phyloP scores from a whole-genome alignment of 2,329 filamentous ascomycete genomes.

The Myriangium duriaei region DNA sequence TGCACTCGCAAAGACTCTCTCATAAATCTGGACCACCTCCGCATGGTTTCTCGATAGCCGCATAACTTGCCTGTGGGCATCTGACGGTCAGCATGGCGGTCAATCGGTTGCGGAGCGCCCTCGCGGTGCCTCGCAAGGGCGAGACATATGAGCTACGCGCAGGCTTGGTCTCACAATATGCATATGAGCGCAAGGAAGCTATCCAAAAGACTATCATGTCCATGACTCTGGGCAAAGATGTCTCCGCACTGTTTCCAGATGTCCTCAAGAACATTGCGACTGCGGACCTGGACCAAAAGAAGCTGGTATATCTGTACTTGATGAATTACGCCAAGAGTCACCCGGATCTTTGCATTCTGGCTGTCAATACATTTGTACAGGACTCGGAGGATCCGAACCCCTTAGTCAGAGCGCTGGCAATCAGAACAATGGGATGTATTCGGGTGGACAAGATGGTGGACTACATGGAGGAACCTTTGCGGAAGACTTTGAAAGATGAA shows the following conservation, averaged over 20 bases:
- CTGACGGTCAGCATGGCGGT: conserved; percentile 58
- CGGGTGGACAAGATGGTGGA: conserved; percentile 99
- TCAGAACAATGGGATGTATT: conserved; percentile 97
- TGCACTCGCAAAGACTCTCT: no score
- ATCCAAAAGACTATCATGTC: conserved; percentile 99
- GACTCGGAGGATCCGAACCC: conserved; percentile 98
- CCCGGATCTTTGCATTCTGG: conserved; percentile 93
- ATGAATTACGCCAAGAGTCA: conserved; percentile 99
- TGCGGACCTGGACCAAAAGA: conserved; percentile 91
- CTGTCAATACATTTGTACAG: conserved; percentile 98
- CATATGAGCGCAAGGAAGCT: conserved; percentile 94
- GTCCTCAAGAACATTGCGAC: conserved; percentile 99
- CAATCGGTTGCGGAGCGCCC: conserved; percentile 88
- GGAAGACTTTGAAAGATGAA: conserved; percentile 93
- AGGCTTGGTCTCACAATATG: conserved; percentile 94
- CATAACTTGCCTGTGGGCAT: conserved; percentile 3
- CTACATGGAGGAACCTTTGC: conserved; percentile 96
- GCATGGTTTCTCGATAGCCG: conserved; percentile 6
- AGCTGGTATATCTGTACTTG: conserved; percentile 94
- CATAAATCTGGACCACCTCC: no score
- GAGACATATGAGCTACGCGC: conserved; percentile 96
- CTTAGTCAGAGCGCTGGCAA: conserved; percentile 83
- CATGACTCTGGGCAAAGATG: conserved; percentile 98
- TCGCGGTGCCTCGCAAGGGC: conserved; percentile 85
- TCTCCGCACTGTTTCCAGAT: conserved; percentile 91